These are phyloP conservation scores for Cercospora sp. DNA, from an alignment of 2,329 filamentous ascomycete species.

Conservation along the genomic window DNA sequence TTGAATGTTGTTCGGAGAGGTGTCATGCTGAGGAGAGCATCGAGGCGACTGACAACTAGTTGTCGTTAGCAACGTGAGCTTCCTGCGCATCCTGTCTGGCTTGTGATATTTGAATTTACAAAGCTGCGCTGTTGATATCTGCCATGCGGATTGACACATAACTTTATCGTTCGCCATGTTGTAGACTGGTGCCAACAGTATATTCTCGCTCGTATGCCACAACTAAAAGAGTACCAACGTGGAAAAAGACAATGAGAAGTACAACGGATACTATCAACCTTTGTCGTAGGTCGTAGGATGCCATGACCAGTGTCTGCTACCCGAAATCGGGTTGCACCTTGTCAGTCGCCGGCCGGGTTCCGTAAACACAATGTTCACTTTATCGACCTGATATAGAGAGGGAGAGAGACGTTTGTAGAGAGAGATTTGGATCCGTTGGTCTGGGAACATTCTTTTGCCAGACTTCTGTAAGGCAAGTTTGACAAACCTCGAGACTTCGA, in stretches of 20 bases:
- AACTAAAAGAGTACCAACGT: constrained; percentile 10
- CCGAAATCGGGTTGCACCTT: not conserved
- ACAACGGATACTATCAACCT: constrained; percentile 1
- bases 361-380: not conserved
- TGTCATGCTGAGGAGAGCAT: constrained; percentile 1
- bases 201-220: constrained; percentile 9
- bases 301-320: not conserved
- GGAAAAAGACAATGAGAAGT: constrained; percentile 9
- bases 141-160: not conserved
- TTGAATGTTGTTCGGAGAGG: constrained; percentile 4
- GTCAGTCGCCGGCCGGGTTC: not conserved
- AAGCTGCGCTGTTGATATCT: not conserved
- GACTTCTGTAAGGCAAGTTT: not conserved
- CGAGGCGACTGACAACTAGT: not conserved
- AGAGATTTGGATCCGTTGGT: not conserved
- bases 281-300: constrained; percentile 9
- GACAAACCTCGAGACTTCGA: not conserved
- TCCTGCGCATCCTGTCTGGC: not conserved
- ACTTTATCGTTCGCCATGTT: constrained; percentile 10
- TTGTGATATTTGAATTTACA: too few relatives aligned
- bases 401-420: not conserved
- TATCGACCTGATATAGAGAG: not conserved
- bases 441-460: not conserved
- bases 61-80: not conserved
- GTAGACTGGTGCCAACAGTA: not conserved